phyloP scores from a whole-genome alignment of 768 basidiomycete species.

The Leccinum rimulosum region DNA sequence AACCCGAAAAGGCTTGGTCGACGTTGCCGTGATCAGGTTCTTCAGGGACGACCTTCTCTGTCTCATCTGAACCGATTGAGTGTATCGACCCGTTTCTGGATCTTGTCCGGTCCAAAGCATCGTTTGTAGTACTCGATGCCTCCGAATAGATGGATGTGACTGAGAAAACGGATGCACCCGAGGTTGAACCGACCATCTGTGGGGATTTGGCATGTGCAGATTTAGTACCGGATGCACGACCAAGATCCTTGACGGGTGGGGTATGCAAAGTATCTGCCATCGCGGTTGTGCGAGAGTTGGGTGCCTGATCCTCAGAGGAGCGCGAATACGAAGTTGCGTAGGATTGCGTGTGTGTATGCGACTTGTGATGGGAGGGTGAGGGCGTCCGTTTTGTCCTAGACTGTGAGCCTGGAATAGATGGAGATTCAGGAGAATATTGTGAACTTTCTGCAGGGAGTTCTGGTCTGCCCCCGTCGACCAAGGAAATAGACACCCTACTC shows the following conservation, averaged over 20 bases:
- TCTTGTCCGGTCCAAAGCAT: not conserved
- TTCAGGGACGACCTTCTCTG: constrained; percentile 17
- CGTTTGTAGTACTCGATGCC: constrained; percentile 20
- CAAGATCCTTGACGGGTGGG: not conserved
- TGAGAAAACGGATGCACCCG: constrained; percentile 28
- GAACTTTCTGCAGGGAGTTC: constrained; percentile 4
- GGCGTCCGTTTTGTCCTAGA: constrained; percentile 18
- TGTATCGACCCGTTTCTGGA: constrained; percentile 16
- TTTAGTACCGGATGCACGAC: not conserved
- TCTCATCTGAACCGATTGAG: constrained; percentile 11
- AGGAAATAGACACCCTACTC: constrained; percentile 18
- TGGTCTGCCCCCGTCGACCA: constrained; percentile 10
- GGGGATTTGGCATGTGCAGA: constrained; percentile 19
- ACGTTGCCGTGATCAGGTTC: constrained; percentile 10
- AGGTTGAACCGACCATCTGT: constrained; percentile 23
- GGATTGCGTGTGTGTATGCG: constrained; percentile 15
- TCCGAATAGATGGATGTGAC: constrained; percentile 26
- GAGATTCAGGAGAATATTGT: constrained; percentile 17
- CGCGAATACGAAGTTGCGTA: constrained; percentile 18
- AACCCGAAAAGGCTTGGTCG: constrained; percentile 3
- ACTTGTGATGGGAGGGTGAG: constrained; percentile 15
- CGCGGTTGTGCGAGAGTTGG: constrained; percentile 7
- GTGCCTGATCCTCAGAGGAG: constrained; percentile 13
- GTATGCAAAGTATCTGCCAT: not conserved
- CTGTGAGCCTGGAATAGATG: constrained; percentile 15